phyloP scores from a whole-genome alignment of 176 grass and related monocot species.

The Carex myosuroides region DNA sequence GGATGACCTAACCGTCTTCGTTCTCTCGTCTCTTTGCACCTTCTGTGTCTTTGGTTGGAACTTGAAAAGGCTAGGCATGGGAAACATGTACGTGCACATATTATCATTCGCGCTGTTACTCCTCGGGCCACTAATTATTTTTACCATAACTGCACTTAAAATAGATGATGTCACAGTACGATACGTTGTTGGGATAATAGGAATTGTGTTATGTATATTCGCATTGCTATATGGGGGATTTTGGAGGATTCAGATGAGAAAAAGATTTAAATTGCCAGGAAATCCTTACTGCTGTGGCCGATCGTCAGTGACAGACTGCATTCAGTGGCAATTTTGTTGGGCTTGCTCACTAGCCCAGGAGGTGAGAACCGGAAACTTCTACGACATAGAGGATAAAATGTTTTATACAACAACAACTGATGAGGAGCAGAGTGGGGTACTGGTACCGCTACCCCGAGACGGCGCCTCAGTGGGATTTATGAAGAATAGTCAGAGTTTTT shows the following conservation, averaged over 20 bases:
- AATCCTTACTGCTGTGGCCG: slow-evolving; percentile 18
- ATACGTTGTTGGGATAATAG: slow-evolving; percentile 32
- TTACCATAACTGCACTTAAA: slow-evolving; percentile 62
- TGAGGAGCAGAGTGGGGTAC: slow-evolving; percentile 33
- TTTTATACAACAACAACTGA: slow-evolving; percentile 33
- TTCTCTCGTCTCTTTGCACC: slow-evolving; percentile 56
- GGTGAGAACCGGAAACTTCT: slow-evolving; percentile 85
- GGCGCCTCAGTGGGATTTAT: not conserved
- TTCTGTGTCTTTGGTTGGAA: slow-evolving; percentile 97
- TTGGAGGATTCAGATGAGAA: slow-evolving; percentile 90
- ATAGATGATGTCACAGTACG: slow-evolving; percentile 44
- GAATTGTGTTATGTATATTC: slow-evolving; percentile 51
- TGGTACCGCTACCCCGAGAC: slow-evolving; percentile 69
- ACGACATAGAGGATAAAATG: slow-evolving; percentile 63
- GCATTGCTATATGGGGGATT: slow-evolving; percentile 80
- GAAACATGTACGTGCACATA: slow-evolving; percentile 97
- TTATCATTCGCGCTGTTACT: slow-evolving; percentile 62
- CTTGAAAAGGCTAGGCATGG: slow-evolving; percentile 93
- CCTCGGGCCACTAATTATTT: slow-evolving; percentile 67
- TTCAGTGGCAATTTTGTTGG: slow-evolving; percentile 87
- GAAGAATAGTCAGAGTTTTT: slow-evolving; percentile 31
- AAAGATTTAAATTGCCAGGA: slow-evolving; percentile 63
- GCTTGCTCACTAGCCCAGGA: slow-evolving; percentile 86
- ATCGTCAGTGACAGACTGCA: slow-evolving; percentile 44
- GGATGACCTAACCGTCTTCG: slow-evolving; percentile 66